phyloP scores from a whole-genome alignment of 2,329 filamentous ascomycete genomes.

The Tolypocladium ovalisporum region DNA sequence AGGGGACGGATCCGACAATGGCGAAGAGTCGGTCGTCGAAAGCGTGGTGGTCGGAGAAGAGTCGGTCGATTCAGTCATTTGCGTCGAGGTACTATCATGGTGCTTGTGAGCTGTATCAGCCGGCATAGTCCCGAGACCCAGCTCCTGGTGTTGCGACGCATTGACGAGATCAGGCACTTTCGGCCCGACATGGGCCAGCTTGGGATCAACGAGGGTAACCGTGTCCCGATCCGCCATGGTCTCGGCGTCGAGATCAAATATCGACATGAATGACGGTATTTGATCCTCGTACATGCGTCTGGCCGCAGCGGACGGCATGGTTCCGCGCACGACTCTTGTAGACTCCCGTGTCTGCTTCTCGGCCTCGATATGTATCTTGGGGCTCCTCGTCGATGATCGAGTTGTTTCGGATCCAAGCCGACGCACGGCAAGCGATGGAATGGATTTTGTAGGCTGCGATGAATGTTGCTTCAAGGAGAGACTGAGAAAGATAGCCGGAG shows the following conservation, averaged over 20 bases:
- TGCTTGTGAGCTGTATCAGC: slow-evolving; percentile 53
- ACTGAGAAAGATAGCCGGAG: slow-evolving; percentile 5
- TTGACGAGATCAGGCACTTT: slow-evolving; percentile 26
- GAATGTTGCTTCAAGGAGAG: slow-evolving; percentile 2
- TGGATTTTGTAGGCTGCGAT: not conserved
- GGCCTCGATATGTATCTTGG: not conserved
- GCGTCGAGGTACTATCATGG: slow-evolving; percentile 67
- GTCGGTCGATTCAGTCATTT: slow-evolving; percentile 73
- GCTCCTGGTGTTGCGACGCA: slow-evolving; percentile 22
- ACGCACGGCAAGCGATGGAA: not conserved
- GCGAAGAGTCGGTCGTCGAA: slow-evolving; percentile 85
- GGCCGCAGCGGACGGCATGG: slow-evolving; percentile 52
- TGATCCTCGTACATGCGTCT: slow-evolving; percentile 55
- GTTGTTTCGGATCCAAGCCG: not conserved
- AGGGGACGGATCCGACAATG: slow-evolving; percentile 80
- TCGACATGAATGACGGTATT: slow-evolving; percentile 67
- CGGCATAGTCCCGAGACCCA: slow-evolving; percentile 28
- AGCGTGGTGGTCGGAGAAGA: slow-evolving; percentile 92
- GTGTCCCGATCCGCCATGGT: slow-evolving; percentile 41
- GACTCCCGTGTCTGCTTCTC: not conserved
- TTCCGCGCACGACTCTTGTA: slow-evolving; percentile 11
- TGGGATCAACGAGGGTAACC: slow-evolving; percentile 43
- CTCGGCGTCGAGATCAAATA: slow-evolving; percentile 55
- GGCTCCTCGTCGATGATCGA: not conserved
- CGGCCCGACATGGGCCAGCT: slow-evolving; percentile 37